These are phyloP conservation scores for Hypoxylon sp. DNA, from an alignment of 2,329 filamentous ascomycete genomes.

Conservation along the genomic window DNA sequence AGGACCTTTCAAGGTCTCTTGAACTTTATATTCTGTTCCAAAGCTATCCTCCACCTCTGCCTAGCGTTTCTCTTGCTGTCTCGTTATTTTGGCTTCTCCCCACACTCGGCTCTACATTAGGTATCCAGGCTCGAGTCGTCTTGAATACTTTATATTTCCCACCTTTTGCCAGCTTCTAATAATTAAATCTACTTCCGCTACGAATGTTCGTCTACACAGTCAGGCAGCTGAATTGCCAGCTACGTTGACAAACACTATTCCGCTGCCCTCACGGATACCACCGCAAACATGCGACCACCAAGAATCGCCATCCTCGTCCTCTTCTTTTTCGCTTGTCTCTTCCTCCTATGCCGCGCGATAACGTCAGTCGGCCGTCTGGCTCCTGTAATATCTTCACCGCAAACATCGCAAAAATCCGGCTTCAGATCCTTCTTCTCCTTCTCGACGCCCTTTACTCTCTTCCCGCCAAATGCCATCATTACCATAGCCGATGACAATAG, in stretches of 20 bases:
- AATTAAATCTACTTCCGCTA: slow-evolving; percentile 19
- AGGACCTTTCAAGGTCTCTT: slow-evolving; percentile 25
- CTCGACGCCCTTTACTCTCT: slow-evolving; percentile 84
- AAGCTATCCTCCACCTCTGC: slow-evolving; percentile 14
- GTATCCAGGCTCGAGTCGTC: slow-evolving; percentile 16
- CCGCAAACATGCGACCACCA: slow-evolving; percentile 64
- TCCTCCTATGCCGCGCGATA: slow-evolving; percentile 67
- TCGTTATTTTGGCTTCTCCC: slow-evolving; percentile 19
- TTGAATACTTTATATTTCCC: slow-evolving; percentile 28
- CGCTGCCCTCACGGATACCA: slow-evolving; percentile 1
- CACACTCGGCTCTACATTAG: slow-evolving; percentile 14
- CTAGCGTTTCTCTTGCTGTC: slow-evolving; percentile 12
- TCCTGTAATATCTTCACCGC: slow-evolving; percentile 45
- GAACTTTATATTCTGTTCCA: slow-evolving; percentile 24
- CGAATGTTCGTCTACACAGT: slow-evolving; percentile 46
- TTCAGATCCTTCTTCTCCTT: slow-evolving; percentile 75
- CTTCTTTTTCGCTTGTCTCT: slow-evolving; percentile 66
- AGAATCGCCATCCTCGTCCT: slow-evolving; percentile 66
- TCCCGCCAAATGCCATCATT: slow-evolving; percentile 94
- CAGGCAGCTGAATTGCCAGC: slow-evolving; percentile 48
- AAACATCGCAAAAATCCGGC: slow-evolving; percentile 56
- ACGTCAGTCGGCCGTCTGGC: slow-evolving; percentile 54
- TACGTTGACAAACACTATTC: slow-evolving; percentile 37
- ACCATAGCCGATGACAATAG: slow-evolving; percentile 98
- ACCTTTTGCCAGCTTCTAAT: slow-evolving; percentile 7